A percentile compares a stretch with the other conserved stretches of the same genome.
These are phyloP conservation scores for Drosera capensis DNA, from an alignment of 148 eudicot species.

Conservation along the genomic window DNA sequence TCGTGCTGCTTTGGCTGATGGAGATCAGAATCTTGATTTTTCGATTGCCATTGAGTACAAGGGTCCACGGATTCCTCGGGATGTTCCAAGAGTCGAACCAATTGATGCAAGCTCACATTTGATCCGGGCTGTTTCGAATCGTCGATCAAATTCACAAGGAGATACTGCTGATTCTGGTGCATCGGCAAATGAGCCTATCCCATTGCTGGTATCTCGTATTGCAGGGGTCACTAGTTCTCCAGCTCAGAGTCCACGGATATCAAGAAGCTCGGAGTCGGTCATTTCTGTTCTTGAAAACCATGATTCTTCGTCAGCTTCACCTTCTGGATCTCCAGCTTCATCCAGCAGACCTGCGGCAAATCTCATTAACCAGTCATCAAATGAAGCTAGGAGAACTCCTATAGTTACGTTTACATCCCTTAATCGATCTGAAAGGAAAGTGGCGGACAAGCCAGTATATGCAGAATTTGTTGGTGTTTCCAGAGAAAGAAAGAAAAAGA, in stretches of 20 bases:
- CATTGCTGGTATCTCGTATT: constrained; percentile 49
- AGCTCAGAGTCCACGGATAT: constrained; percentile 53
- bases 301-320: constrained; percentile 56
- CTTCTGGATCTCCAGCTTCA: constrained; percentile 69
- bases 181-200: constrained; percentile 54
- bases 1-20: constrained; percentile 54
- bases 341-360: constrained; percentile 16
- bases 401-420: constrained; percentile 71
- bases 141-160: constrained; percentile 52
- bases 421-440: constrained; percentile 46
- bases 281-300: constrained; percentile 73
- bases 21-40: constrained; percentile 49
- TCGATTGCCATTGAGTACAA: constrained; percentile 75
- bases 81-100: constrained; percentile 78
- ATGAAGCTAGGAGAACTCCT: constrained; percentile 52
- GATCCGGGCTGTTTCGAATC: constrained; percentile 46
- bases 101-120: constrained; percentile 33
- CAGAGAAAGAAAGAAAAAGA: constrained; percentile 46
- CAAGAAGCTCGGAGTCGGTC: constrained; percentile 70
- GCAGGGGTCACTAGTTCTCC: constrained; percentile 40
- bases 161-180: constrained; percentile 21
- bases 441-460: constrained; percentile 26
- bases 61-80: constrained; percentile 62
- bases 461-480: constrained; percentile 57
- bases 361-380: constrained; percentile 11